Evolutionary conservation across 176 grass and related monocot species (phyloP).

Genomic region (Avena sativa): DNA sequence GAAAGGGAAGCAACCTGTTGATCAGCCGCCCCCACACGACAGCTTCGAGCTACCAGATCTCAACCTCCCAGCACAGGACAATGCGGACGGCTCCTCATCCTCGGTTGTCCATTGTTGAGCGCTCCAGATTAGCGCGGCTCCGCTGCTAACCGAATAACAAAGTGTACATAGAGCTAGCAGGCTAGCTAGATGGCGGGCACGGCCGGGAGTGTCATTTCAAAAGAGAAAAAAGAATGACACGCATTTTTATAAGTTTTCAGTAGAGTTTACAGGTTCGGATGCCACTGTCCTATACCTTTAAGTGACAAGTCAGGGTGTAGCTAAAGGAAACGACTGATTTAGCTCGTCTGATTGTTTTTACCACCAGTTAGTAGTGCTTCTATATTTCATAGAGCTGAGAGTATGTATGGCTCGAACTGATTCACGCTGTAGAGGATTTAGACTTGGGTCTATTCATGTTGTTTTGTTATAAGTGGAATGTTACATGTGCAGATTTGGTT

Average conservation of each 20-base stretch:
- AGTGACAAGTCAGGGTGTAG: constrained; percentile 34
- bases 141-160: constrained; percentile 52
- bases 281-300: constrained; percentile 1
- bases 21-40: constrained; percentile 24
- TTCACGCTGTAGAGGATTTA: constrained; percentile 28
- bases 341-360: constrained; percentile 40
- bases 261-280: constrained; percentile 46
- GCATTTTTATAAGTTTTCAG: constrained; percentile 36
- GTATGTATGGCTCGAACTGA: constrained; percentile 42
- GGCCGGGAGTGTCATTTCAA: constrained; percentile 12
- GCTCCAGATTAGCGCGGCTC: constrained; percentile 22
- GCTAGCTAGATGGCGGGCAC: constrained; percentile 33
- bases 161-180: constrained; percentile 63
- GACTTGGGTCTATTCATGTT: constrained; percentile 46
- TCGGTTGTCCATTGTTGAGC: constrained; percentile 39
- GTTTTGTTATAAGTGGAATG: constrained; percentile 45
- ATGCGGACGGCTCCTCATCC: constrained; percentile 24
- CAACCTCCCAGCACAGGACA: constrained; percentile 52
- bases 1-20: constrained; percentile 49
- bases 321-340: constrained; percentile 32
- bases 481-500: constrained; percentile 15
- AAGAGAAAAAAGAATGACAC: constrained; percentile 33
- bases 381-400: constrained; percentile 36
- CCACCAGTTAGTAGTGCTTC: not conserved
- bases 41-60: constrained; percentile 59